A percentile compares a stretch with the other conserved stretches of the same genome.
These are phyloP conservation scores for Scleromitrula shiraiana DNA, from an alignment of 2,329 filamentous ascomycete species.

Conservation along the genomic window DNA sequence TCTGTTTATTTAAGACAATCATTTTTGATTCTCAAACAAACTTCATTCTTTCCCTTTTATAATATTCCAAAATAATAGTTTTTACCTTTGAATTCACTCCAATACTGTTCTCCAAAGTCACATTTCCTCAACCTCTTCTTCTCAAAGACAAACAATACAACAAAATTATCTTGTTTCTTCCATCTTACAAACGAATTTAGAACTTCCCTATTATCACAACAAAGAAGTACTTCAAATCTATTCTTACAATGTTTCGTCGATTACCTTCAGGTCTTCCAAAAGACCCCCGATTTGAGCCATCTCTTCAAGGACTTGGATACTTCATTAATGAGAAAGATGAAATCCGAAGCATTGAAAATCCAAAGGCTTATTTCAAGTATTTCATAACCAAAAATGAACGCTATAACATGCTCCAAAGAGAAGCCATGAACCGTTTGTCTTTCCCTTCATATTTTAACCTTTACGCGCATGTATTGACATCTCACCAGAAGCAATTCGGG, in stretches of 20 bases:
- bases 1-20: too few species aligned
- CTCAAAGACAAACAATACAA: too few species aligned
- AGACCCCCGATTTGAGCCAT: conserved; percentile 57
- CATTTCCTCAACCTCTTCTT: too few species aligned
- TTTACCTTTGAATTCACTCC: too few species aligned
- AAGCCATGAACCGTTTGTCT: conserved; percentile 62
- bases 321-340: conserved; percentile 71
- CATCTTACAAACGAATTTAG: too few species aligned
- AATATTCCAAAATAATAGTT: too few species aligned
- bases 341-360: conserved; percentile 60
- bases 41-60: too few species aligned
- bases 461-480: too few species aligned
- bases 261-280: conserved; percentile 58
- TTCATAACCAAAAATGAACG: conserved; percentile 66
- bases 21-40: not conserved
- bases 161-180: not conserved
- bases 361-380: conserved; percentile 66
- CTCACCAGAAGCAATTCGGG: conserved; percentile 50
- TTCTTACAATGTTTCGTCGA: conserved; percentile 65
- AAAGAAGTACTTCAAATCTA: not conserved
- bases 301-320: conserved; percentile 68
- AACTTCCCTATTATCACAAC: too few species aligned
- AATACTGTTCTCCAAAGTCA: too few species aligned
- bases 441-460: not conserved
- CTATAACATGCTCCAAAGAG: conserved; percentile 67